phyloP scores from a whole-genome alignment of 306 rosid species.

The Fagus crenata region DNA sequence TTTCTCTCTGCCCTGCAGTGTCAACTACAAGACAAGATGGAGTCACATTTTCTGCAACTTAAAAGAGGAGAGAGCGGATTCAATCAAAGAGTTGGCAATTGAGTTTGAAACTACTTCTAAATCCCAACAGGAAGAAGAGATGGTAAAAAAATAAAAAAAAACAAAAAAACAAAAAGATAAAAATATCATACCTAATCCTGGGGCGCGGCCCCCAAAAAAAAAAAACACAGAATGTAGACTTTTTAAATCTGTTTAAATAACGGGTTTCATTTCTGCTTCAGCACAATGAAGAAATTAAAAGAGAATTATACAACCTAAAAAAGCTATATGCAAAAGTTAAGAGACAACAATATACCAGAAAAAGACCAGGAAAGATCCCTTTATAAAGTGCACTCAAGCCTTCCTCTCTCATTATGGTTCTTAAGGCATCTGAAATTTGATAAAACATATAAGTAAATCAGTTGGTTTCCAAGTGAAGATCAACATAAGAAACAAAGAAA shows the following conservation, averaged over 20 bases:
- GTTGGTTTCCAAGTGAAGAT: slow-evolving; percentile 26
- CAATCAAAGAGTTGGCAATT: background rate
- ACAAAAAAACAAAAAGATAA: background rate
- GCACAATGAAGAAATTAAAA: background rate
- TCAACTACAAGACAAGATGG: background rate
- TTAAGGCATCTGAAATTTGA: slow-evolving; percentile 79
- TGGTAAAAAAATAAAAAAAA: too few species aligned
- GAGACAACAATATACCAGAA: slow-evolving; percentile 65
- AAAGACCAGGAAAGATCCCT: slow-evolving; percentile 83
- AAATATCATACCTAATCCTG: background rate
- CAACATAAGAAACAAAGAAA: slow-evolving; percentile 11
- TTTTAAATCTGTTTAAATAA: too few species aligned
- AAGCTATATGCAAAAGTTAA: slow-evolving; percentile 22
- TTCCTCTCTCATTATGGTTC: slow-evolving; percentile 85
- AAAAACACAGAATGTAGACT: too few species aligned
- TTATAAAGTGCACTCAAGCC: slow-evolving; percentile 80
- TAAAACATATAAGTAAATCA: slow-evolving; percentile 14
- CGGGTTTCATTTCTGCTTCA: background rate
- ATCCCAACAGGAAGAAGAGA: background rate
- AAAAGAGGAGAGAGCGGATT: background rate
- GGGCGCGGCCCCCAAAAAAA: background rate
- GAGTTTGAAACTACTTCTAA: background rate
- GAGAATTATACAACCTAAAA: background rate
- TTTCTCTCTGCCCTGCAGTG: background rate
- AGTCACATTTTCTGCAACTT: background rate